Evolutionary conservation across 2,329 filamentous ascomycete genomes (phyloP), one percentile per base, ranked within the genome.

Genomic region (Fusarium tupiense): DNA sequence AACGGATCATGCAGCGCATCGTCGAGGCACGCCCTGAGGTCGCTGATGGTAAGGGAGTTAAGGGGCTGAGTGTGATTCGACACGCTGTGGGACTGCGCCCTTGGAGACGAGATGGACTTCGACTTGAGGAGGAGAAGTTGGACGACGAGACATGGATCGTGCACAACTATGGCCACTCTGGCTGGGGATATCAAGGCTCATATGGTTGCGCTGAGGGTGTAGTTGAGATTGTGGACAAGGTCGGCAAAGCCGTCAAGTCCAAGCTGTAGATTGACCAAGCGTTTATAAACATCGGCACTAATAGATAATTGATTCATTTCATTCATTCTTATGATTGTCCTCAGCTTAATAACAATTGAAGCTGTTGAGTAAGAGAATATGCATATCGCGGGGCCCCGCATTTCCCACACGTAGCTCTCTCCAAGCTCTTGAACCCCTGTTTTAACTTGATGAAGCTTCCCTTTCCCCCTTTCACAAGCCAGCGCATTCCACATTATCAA

Each of bases 71-170:
- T 80, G 86, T 98, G 26, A 87, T 98, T 58, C 87, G 94, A 24
- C 95, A 98, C 80, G 93, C 91, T 8, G 95, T 97, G 20, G 95
- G 95, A 1, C 79, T 98, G 77, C 87, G 95, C 67, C 95, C 95
- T 10, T 89, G 92, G 80, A 86, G 95, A 59, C 87, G 90, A 64
- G 92, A 88, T 4, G 95, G 95, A 0, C 90, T 94, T 26, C 88
- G 95, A 65, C 85, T 97, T 20, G 94, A 97, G 83, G 91, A 79
- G 61, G 83, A 84, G 74, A 77, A 73, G 26, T 60, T 83, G 37
- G 84, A 87, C 58, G 91, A 89, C 12, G 87, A 89, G 7, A 88
- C 82, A 6, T 86, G 88, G 82, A 88, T 95, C n/a, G 91, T 96
- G 61, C 94, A 96, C 81, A 93, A 94, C 77, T 95, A 95, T 76